phyloP scores from a whole-genome alignment of 768 basidiomycete genomes.

The Russula dissimulans region DNA sequence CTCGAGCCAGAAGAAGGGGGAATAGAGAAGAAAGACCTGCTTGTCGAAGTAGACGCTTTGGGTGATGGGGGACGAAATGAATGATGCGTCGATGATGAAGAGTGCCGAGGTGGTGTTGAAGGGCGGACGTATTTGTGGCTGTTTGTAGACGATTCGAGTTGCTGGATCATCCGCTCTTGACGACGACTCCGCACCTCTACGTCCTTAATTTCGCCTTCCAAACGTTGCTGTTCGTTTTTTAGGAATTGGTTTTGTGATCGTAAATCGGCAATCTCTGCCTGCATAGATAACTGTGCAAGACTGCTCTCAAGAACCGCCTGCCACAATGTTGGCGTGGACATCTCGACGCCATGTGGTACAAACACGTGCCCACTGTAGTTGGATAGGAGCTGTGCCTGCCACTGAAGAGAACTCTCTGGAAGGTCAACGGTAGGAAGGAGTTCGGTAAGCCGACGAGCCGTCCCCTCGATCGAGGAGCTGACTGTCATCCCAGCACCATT shows the following conservation, averaged over 20 bases:
- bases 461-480: conserved; percentile 35
- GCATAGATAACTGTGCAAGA: conserved; percentile 36
- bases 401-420: conserved; percentile 38
- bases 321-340: conserved; percentile 23
- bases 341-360: conserved; percentile 26
- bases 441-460: conserved; percentile 36
- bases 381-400: conserved; percentile 56
- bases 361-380: conserved; percentile 54
- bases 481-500: conserved; percentile 52
- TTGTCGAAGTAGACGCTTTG: background rate
- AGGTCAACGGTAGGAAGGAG: conserved; percentile 45
- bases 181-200: background rate
- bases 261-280: conserved; percentile 28
- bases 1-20: background rate
- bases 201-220: conserved; percentile 13
- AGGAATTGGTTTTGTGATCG: conserved; percentile 14
- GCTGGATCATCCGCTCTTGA: background rate
- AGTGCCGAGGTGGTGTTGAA: background rate
- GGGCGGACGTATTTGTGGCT: background rate
- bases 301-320: conserved; percentile 41
- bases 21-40: background rate
- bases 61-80: background rate
- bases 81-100: background rate
- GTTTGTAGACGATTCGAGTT: background rate
- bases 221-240: conserved; percentile 19